These are phyloP conservation scores for Lophium mytilinum DNA, from an alignment of 495 filamentous ascomycete species.

Conservation along the genomic window DNA sequence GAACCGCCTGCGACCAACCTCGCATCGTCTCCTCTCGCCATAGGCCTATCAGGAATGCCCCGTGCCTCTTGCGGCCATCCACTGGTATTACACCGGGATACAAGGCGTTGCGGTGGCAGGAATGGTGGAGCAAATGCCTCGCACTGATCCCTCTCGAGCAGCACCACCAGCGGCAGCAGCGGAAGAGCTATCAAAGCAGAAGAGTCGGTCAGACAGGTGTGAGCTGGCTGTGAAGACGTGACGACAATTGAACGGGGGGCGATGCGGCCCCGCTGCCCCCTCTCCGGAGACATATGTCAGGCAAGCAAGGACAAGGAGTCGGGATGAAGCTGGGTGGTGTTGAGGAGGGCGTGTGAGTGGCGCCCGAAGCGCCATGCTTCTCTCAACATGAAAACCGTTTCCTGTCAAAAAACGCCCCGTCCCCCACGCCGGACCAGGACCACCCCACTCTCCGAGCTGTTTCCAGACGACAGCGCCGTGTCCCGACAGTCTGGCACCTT, in stretches of 20 bases:
- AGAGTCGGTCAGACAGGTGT: not conserved
- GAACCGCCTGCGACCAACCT: not conserved
- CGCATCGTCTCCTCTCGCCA: not conserved
- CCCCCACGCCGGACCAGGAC: not conserved
- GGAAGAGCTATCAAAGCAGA: not conserved
- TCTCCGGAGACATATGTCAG: no score
- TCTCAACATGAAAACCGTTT: not conserved
- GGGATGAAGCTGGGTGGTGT: not conserved
- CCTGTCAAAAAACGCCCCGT: not conserved
- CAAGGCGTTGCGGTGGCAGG: no score
- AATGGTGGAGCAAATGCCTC: no score
- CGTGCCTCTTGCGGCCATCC: no score
- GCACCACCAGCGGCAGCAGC: not conserved
- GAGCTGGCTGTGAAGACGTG: not conserved
- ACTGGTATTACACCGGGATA: no score
- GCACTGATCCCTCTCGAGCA: no score
- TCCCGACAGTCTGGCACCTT: not conserved
- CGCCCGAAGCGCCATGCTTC: not conserved
- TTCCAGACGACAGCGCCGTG: not conserved
- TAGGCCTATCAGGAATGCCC: not conserved
- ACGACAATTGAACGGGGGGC: not conserved
- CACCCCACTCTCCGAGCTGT: not conserved
- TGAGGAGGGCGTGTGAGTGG: not conserved
- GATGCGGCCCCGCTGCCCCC: not conserved
- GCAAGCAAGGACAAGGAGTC: no score